phyloP scores from a whole-genome alignment of 371 early-diverging fungal species.

The Mortierella sp. region DNA sequence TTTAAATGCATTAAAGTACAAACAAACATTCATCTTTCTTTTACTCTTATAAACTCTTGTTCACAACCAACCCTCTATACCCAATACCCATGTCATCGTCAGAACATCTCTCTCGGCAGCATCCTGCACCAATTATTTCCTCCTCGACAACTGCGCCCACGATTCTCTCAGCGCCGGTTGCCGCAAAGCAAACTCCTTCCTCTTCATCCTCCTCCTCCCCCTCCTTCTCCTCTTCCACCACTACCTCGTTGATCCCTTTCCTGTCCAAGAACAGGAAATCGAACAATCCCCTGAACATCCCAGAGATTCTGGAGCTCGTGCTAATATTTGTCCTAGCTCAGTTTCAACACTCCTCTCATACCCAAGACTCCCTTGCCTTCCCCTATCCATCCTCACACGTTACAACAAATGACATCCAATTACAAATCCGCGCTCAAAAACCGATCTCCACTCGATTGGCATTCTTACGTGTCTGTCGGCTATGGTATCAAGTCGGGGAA shows the following conservation, averaged over 20 bases:
- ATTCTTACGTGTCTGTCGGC: slow-evolving; percentile 24
- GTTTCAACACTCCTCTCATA: slow-evolving; percentile 14
- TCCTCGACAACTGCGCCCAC: background rate
- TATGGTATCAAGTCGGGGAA: slow-evolving; percentile 36
- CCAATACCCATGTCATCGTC: background rate
- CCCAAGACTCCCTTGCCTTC: slow-evolving; percentile 10
- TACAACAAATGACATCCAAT: slow-evolving; percentile 12
- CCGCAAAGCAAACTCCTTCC: background rate
- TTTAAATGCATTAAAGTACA: too few species aligned
- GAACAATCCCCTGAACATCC: slow-evolving; percentile 20
- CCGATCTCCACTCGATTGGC: slow-evolving; percentile 24
- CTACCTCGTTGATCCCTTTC: background rate
- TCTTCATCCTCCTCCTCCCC: background rate
- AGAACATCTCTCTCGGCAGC: background rate
- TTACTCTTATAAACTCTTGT: background rate
- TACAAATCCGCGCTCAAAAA: slow-evolving; percentile 16
- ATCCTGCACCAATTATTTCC: background rate
- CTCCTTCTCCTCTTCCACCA: background rate
- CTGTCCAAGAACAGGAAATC: background rate
- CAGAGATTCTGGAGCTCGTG: slow-evolving; percentile 34
- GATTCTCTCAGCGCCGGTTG: background rate
- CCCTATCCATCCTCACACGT: slow-evolving; percentile 5
- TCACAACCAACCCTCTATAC: background rate
- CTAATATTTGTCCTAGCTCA: slow-evolving; percentile 18
- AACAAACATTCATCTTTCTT: background rate